Base-by-base conservation (phyloP, 2,329 filamentous ascomycete species). In the Anisogramma anomala region DNA sequence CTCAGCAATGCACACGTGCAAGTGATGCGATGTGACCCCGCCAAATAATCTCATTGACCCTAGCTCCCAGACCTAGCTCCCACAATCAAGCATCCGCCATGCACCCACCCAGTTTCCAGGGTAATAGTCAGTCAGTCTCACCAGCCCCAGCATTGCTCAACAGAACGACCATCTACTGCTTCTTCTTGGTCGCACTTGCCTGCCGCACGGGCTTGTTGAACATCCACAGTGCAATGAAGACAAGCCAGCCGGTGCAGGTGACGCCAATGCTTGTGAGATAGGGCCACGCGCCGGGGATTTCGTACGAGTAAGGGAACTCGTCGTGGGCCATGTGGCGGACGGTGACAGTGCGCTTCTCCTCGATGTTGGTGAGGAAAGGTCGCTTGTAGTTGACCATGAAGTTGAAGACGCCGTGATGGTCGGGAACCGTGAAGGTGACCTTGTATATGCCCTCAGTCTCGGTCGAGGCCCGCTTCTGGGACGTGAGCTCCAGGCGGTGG, bases 371-470 rank as follows among this genome's bases (percentile, higher is more conserved):
- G 52, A 94, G 65, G 70, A 95, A 94, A 1, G 89, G 87, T 6
- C 91, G 79, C 71, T 94, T 94, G 73, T 96, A 95, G 72, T 95
- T 94, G 62, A 96, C 74, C 58, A 81, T 78, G 74, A 98, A 96
- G 67, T 94, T 94, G 74, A 96, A 98, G 65, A 98, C 95, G 58
- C 91, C 91, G 67, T 98, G 91, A 65, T 98, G 91, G 60, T 98
- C 91, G 4, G 91, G 91, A 3, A 89, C 74, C 49, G 72, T 82
- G 65, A 98, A 95, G 18, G 75, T 72, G 33, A 75, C 72, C 48
- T 73, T 72, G 68, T 81, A 98, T 47, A 83, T 72, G 14, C 44
- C 44, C 36, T 84, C 80, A 49, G 79, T 77, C 53, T 84, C 79
- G 41, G 70, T 62, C 1, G 78, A 81, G 19, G 68, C 69, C 23